Evolutionary conservation across 1,139 yeast genomes (phyloP), one percentile per base, ranked within the genome.

Genomic region (Pichia sp.): DNA sequence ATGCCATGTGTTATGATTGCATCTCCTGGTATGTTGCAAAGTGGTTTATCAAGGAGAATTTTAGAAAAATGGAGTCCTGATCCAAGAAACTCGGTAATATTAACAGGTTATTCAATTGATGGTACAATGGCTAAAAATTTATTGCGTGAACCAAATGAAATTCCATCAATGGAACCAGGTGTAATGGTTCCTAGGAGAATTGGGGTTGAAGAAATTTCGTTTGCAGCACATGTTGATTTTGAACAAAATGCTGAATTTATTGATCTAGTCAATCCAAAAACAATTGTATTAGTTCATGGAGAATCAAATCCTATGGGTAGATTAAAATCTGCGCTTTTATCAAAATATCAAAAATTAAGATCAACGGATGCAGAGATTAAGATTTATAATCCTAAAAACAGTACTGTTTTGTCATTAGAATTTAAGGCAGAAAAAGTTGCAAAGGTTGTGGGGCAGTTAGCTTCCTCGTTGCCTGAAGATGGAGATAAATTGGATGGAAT

Each of bases 291-390:
- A 48, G 99, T 92, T 1, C 99, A 92, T 62, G 99, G 99, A n/a
- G 99, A 92, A 61, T 81, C 95, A 3, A 89, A 87, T 55, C 97
- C 96, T 28, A 92, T 92, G 98, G 98, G 97, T 47, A 80, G 98
- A 61, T 69, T 92, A 45, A 92, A 92, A 62, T 86, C 96, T 26
- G 98, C 98, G 0, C 69, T 92, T 38, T 69, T 89, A 55, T 87
- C 96, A 48, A 89, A 89, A 62, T 94, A 90, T 58, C 74, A 90
- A 7, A 76, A 80, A 40, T 71, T 87, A 43, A 89, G 84, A 60
- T 90, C 89, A 8, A 87, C 97, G 0, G 95, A 86, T 7, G 78
- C 84, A 42, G 98, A 92, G 61, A 90, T 90, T n/a, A 86, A 80
- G 57, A 95, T 92, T 5, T 90, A 76, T 66, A 92, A 89, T 55